These are phyloP conservation scores for Botrytis aclada DNA, from an alignment of 2,329 filamentous ascomycete genomes.

Conservation along the genomic window DNA sequence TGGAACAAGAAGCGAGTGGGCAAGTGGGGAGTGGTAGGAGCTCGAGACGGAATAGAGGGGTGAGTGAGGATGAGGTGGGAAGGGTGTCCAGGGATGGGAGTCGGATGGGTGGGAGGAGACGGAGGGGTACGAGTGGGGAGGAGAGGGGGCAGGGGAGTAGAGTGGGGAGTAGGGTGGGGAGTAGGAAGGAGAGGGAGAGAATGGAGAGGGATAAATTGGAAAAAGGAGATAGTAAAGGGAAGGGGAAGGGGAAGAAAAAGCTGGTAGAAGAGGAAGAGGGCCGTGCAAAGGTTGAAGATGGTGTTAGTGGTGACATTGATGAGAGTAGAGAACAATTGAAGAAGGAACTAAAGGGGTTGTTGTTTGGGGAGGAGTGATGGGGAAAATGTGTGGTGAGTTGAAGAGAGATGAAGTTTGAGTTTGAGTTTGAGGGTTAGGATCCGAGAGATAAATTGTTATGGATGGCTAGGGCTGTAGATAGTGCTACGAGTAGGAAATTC, in stretches of 20 bases:
- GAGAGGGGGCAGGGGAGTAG: not conserved
- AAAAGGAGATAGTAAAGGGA: not conserved
- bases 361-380: conserved; percentile 28
- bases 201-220: not conserved
- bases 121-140: not conserved
- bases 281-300: conserved; percentile 11
- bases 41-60: not conserved
- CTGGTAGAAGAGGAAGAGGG: not conserved
- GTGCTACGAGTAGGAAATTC: not conserved
- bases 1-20: not conserved
- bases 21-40: too few species aligned
- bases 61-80: not conserved
- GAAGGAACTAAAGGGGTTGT: conserved; percentile 28
- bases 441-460: not conserved
- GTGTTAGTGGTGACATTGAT: conserved; percentile 11
- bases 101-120: not conserved
- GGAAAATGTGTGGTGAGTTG: too few species aligned
- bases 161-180: not conserved
- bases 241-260: not conserved
- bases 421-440: too few species aligned
- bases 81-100: not conserved
- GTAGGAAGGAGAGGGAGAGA: not conserved
- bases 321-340: conserved; percentile 26
- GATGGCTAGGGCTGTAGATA: not conserved
- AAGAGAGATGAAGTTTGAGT: too few species aligned